Conservation (phyloP, 257 asterid species). For the Solanum megistacrolobum region DNA sequence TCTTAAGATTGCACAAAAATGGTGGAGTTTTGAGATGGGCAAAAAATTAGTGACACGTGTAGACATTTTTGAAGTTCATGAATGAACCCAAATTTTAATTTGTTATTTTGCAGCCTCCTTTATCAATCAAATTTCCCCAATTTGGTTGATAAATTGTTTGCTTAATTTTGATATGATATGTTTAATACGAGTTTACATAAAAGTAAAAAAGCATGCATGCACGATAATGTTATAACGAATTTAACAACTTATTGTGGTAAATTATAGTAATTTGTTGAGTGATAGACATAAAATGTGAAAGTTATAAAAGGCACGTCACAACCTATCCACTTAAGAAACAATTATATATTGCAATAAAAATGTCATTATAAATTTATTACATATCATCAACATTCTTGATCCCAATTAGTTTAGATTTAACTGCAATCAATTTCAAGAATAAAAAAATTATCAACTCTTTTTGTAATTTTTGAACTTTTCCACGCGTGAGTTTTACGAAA, state of each 20-base stretch:
- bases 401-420: neutral
- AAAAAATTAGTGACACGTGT: no score
- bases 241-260: neutral
- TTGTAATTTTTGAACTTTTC: neutral
- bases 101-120: no score
- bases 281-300: neutral
- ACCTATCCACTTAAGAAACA: neutral
- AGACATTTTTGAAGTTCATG: no score
- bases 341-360: neutral
- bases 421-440: neutral
- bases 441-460: neutral
- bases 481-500: neutral
- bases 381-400: neutral
- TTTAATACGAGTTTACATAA: no score
- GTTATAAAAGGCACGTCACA: neutral
- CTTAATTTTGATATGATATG: no score
- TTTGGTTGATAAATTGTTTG: no score
- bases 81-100: no score
- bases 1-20: neutral
- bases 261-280: neutral
- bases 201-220: no score
- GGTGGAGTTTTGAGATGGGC: no score
- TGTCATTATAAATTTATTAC: neutral
- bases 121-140: no score
- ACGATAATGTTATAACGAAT: no score